These are phyloP conservation scores for Cajanus cajan DNA, from an alignment of 306 rosid genomes.

Conservation along the genomic window DNA sequence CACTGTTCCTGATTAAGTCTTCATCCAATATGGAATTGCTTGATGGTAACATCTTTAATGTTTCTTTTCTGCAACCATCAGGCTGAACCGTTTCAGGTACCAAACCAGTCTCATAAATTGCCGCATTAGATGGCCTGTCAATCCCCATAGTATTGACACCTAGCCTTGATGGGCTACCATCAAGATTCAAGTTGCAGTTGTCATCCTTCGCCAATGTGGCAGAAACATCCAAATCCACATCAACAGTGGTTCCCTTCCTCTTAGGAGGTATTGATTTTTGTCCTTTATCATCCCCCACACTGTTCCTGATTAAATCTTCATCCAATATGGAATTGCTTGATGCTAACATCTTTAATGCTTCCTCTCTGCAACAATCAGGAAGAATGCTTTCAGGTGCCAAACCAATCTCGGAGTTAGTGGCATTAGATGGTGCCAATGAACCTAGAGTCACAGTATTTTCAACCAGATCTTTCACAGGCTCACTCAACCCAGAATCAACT, in stretches of 20 bases:
- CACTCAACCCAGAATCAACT: slow-evolving; percentile 32
- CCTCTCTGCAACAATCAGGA: slow-evolving; percentile 14
- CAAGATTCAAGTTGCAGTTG: slow-evolving; percentile 31
- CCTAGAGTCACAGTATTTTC: slow-evolving; percentile 4
- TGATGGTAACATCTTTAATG: slow-evolving; percentile 24
- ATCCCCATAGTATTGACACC: slow-evolving; percentile 28
- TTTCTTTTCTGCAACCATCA: slow-evolving; percentile 30
- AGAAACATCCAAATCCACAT: slow-evolving; percentile 41
- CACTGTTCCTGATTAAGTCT: slow-evolving; percentile 12
- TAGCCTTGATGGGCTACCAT: slow-evolving; percentile 23
- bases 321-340: slow-evolving; percentile 26
- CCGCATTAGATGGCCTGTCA: slow-evolving; percentile 28
- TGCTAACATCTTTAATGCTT: slow-evolving; percentile 24
- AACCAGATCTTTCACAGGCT: slow-evolving; percentile 16
- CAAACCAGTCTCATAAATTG: slow-evolving; percentile 21
- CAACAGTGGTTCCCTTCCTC: slow-evolving; percentile 44
- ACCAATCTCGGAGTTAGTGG: slow-evolving; percentile 19
- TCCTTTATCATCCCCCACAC: slow-evolving; percentile 15
- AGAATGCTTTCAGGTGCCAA: not conserved
- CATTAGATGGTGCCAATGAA: slow-evolving; percentile 17
- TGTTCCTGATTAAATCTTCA: slow-evolving; percentile 24
- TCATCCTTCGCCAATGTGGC: slow-evolving; percentile 37
- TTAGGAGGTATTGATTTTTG: slow-evolving; percentile 41
- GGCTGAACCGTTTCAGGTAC: slow-evolving; percentile 31
- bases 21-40: slow-evolving; percentile 27